Percentiles rank a stretch among this genome's conserved stretches.
Conservation (phyloP, 805 yeast genomes). For the Ogataea sp. region DNA sequence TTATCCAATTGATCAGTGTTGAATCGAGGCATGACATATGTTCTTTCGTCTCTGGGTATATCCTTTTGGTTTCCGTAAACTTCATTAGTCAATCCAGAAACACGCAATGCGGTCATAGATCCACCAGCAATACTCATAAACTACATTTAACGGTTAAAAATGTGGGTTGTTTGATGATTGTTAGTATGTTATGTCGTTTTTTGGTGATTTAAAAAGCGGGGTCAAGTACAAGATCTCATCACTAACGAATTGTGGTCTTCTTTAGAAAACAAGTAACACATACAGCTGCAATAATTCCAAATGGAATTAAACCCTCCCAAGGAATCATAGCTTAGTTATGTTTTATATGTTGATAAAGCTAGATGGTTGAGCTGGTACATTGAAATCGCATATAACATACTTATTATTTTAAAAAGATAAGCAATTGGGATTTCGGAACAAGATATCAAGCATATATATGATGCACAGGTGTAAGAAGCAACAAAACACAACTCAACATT, state of each 20-base stretch:
- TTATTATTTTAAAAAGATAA: too few relatives aligned
- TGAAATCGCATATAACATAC: too few relatives aligned
- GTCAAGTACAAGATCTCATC: neutral
- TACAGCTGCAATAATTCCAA: conserved; percentile 46
- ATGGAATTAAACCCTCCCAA: conserved; percentile 60
- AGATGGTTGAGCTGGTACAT: too few relatives aligned
- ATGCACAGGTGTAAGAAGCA: too few relatives aligned
- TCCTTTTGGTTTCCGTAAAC: conserved; percentile 1
- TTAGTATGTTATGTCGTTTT: neutral
- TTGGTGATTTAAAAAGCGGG: neutral
- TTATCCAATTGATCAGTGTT: conserved; percentile 48
- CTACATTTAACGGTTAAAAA: too few relatives aligned
- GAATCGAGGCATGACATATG: conserved; percentile 45
- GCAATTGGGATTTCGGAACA: too few relatives aligned
- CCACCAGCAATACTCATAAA: conserved; percentile 49
- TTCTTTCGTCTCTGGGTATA: conserved; percentile 26
- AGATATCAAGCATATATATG: too few relatives aligned
- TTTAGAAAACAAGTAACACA: conserved; percentile 18
- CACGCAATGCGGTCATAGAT: conserved; percentile 27
- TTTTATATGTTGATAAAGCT: too few relatives aligned
- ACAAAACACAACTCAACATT: too few relatives aligned
- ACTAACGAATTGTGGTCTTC: too few relatives aligned
- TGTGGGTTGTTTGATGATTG: neutral
- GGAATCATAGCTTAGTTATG: conserved; percentile 58
- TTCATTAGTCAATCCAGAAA: conserved; percentile 19